Evolutionary conservation across 2,329 filamentous ascomycete species (phyloP), one percentile per base, ranked within the genome.

Genomic region (Curvularia lunata): DNA sequence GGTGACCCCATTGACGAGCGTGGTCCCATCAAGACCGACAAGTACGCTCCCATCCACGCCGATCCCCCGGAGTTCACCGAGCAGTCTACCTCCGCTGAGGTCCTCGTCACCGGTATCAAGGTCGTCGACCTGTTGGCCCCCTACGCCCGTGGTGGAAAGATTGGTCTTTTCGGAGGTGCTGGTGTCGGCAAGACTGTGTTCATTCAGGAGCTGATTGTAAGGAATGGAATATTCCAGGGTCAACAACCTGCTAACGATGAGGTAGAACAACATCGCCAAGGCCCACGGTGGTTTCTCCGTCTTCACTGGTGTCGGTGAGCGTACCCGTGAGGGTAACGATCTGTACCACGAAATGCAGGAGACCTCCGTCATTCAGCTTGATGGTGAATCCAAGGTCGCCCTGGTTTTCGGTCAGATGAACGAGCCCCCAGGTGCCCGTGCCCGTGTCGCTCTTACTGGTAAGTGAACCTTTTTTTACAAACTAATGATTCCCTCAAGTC

Each of bases 291-390:
- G 95, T 96, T 99, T 96, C 91, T 99, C 95, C 72, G 95, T 99
- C 81, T 99, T 99, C 90, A 97, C 92, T 80, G 95, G 95, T 94
- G 95, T 99, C 84, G 95, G 95, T 82, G 95, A 99, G 90, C 94
- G 95, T 87, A 99, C 95, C 80, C 95, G 95, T 92, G 95, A 99
- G 89, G 95, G 95, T 88, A 99, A 99, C 89, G 95, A 99, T 89
- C 83, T 99, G 87, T 99, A 99, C 90, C 94, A 99, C 85, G 95
- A 99, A 88, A 99, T 99, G 95, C 95, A 98, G 87, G 94, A 99
- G 86, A 99, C 95, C 73, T 92, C 91, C 79, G 95, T 99, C 87
- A 99, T 99, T 83, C 89, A 99, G 83, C 92, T 99, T 71, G 95
- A 99, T 69, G 95, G 95, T 83, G 94, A 97, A 77, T 98, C 95